Conservation (phyloP, 2,329 filamentous ascomycete genomes). For the Alternaria burnsii region DNA sequence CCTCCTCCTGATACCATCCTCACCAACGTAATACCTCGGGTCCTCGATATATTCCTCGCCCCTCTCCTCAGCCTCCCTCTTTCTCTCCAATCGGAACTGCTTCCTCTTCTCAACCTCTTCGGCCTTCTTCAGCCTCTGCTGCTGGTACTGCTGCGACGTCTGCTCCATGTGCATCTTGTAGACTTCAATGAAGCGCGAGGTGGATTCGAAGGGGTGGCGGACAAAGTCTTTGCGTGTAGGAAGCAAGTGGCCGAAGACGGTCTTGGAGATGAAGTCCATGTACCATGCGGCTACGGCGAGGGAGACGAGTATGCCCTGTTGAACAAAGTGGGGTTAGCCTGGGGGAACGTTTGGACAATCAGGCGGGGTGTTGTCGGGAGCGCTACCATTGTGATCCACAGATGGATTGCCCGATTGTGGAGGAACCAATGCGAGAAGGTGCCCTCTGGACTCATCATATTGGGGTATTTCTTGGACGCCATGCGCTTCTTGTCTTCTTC, state of each 20-base stretch:
- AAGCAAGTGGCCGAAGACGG: conserved; percentile 80
- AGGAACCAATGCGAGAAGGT: conserved; percentile 87
- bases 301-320: conserved; percentile 70
- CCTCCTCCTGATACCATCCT: conserved; percentile 58
- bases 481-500: conserved; percentile 72
- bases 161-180: conserved; percentile 79
- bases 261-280: conserved; percentile 79
- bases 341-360: neutral
- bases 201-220: conserved; percentile 72
- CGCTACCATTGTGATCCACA: conserved; percentile 81
- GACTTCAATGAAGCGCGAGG: conserved; percentile 73
- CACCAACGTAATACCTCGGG: conserved; percentile 49
- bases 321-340: conserved; percentile 6
- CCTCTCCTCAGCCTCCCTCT: conserved; percentile 43
- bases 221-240: conserved; percentile 75
- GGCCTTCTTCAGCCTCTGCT: conserved; percentile 75
- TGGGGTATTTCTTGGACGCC: conserved; percentile 78
- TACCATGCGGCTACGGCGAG: conserved; percentile 78
- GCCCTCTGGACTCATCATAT: conserved; percentile 85
- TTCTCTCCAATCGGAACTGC: conserved; percentile 74
- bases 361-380: conserved; percentile 9
- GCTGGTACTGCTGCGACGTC: conserved; percentile 71
- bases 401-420: conserved; percentile 77
- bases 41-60: conserved; percentile 50
- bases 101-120: conserved; percentile 89